Conservation (phyloP, 805 yeast species). For the Ogataea siamensis region DNA sequence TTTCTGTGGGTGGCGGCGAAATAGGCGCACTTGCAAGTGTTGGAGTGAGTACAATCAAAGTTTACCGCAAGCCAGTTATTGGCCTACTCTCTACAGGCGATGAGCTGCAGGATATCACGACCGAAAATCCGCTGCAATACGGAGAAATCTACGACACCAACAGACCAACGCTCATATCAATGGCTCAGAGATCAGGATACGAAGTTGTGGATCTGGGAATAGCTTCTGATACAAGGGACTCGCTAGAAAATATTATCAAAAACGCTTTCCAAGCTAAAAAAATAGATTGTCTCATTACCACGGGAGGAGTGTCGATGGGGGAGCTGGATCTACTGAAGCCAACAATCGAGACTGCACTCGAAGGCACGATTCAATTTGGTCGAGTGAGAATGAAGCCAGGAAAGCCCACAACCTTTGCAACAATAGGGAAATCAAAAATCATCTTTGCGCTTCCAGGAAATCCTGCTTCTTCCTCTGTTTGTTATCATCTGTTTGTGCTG, state of each 20-base stretch:
- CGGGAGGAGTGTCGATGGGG: conserved; percentile 63
- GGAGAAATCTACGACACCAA: conserved; percentile 53
- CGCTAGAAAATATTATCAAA: conserved; percentile 27
- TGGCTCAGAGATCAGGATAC: conserved; percentile 36
- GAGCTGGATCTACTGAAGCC: conserved; percentile 53
- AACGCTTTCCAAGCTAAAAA: conserved; percentile 27
- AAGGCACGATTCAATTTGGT: conserved; percentile 50
- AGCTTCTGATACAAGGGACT: conserved; percentile 39
- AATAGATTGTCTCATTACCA: conserved; percentile 46
- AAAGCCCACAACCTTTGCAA: conserved; percentile 57
- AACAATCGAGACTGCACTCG: conserved; percentile 39
- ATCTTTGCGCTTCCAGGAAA: conserved; percentile 56
- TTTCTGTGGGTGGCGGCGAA: conserved; percentile 48
- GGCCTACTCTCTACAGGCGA: conserved; percentile 54
- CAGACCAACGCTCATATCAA: conserved; percentile 44
- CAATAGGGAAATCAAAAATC: conserved; percentile 35
- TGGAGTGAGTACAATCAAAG: conserved; percentile 40
- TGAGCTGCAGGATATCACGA: conserved; percentile 41
- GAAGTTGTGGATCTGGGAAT: conserved; percentile 49
- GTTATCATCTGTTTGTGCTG: conserved; percentile 45
- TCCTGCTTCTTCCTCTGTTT: conserved; percentile 54
- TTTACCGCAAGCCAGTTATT: conserved; percentile 41
- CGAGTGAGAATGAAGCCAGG: conserved; percentile 61
- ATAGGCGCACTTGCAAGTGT: conserved; percentile 48
- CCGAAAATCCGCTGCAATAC: conserved; percentile 25